Percentiles rank a stretch among this genome's conserved stretches.
These are phyloP conservation scores for Singerocomus inundabilis DNA, from an alignment of 1,284 basidiomycete species.

Conservation along the genomic window DNA sequence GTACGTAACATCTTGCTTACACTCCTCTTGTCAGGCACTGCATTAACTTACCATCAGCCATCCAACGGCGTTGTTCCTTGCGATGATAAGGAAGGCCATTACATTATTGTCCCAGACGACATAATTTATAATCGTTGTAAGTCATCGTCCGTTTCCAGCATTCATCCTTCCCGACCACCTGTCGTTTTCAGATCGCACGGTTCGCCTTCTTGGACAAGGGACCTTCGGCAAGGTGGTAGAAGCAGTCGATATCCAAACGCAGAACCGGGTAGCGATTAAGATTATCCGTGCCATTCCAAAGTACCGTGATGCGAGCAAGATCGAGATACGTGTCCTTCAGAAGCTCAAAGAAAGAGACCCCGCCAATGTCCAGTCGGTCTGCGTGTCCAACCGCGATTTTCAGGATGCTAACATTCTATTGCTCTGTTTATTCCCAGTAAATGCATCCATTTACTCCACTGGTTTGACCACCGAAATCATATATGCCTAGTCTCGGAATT, in stretches of 20 bases:
- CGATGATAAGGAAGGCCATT: conserved; percentile 95
- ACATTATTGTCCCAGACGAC: conserved; percentile 89
- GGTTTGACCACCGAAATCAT: conserved; percentile 97
- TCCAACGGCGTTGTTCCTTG: conserved; percentile 65
- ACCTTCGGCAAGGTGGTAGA: conserved; percentile 99
- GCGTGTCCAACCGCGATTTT: conserved; percentile 5
- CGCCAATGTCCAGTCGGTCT: conserved; percentile 79
- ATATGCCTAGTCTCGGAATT: conserved; percentile 98
- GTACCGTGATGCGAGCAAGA: conserved; percentile 98
- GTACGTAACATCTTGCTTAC: conserved; percentile 42
- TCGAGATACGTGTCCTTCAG: conserved; percentile 94
- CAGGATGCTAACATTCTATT: conserved; percentile 12
- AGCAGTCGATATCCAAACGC: conserved; percentile 79
- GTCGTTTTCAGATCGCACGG: conserved; percentile 72
- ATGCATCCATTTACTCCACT: conserved; percentile 95
- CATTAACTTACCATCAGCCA: conserved; percentile 40
- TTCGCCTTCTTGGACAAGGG: conserved; percentile 90
- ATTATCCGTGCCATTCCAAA: conserved; percentile 97
- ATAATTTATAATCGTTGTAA: conserved; percentile 81
- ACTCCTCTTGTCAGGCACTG: conserved; percentile 21
- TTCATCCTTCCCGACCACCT: conserved; percentile 21
- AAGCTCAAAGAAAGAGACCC: conserved; percentile 91
- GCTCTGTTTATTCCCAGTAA: conserved; percentile 56
- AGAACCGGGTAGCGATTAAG: conserved; percentile 92
- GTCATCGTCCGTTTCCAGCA: conserved; percentile 28